A percentile compares a stretch with the other conserved stretches of the same genome.
Conservation (phyloP, 2,329 filamentous ascomycete species). For the Westerdykella ornata region DNA sequence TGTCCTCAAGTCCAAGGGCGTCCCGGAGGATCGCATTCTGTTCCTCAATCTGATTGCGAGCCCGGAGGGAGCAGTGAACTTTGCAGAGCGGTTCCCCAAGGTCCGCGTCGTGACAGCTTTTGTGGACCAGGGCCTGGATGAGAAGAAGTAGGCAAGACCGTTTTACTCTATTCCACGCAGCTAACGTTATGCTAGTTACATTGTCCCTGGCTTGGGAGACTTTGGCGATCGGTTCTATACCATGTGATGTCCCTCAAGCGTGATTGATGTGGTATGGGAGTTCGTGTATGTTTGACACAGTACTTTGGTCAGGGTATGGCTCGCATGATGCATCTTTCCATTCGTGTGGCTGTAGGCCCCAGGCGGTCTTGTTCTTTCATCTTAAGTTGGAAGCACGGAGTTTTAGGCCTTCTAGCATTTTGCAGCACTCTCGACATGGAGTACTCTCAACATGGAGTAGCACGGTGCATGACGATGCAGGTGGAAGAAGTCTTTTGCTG, state of each 20-base stretch:
- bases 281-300: too few relatives aligned
- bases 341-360: too few relatives aligned
- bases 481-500: too few relatives aligned
- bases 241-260: conserved; percentile 49
- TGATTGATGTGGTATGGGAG: too few relatives aligned
- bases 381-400: too few relatives aligned
- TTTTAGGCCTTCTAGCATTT: too few relatives aligned
- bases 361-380: too few relatives aligned
- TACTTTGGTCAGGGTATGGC: too few relatives aligned
- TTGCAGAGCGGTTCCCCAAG: conserved; percentile 81
- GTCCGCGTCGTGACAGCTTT: conserved; percentile 92
- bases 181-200: conserved; percentile 59
- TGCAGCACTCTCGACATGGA: too few relatives aligned
- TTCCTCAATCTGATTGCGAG: conserved; percentile 98
- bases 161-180: conserved; percentile 11
- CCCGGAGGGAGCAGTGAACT: conserved; percentile 82
- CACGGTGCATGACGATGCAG: too few relatives aligned
- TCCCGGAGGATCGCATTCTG: conserved; percentile 89
- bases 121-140: conserved; percentile 90
- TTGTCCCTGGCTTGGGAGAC: conserved; percentile 86
- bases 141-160: conserved; percentile 72
- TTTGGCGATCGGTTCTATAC: conserved; percentile 97
- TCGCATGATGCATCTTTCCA: too few relatives aligned
- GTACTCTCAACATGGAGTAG: too few relatives aligned
- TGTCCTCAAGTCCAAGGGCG: conserved; percentile 79